Evolutionary conservation across 169 alveolate genomes (phyloP), one percentile per base, ranked within the genome.

Genomic region (Pseudocohnilembus persalinus): DNA sequence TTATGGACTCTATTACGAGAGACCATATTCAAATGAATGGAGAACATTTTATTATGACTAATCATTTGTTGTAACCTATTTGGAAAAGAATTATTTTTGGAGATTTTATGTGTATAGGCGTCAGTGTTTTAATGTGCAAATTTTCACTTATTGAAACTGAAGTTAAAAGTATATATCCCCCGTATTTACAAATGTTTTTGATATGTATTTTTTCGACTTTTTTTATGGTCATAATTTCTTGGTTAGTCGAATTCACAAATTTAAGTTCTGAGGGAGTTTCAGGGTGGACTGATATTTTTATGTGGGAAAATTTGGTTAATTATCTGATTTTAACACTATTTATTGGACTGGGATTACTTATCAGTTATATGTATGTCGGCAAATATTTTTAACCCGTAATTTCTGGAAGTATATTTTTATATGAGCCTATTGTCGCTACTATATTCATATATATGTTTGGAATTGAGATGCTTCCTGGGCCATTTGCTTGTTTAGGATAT

Each of bases 401-500:
- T 28, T 77, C 82, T 0, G 82, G 73, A 28, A 77, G 82, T 77
- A 29, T 27, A 0, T 77, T 33, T n/a, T 29, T 77, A 1, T 77
- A 31, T 20, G 82, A 77, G 33, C 82, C 82, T 27, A 77, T 77
- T 27, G 82, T 77, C 0, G 82, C 82, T 1, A 77, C 82, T 11
- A 77, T 77, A 1, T n/a, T 77, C 4, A 77, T 77, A 31, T 77
- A 32, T 33, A 31, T 77, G 0, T 77, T 77, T 77, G 33, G 29
- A 6, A 33, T 77, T 1, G 73, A 77, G 33, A 33, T 77, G 34
- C 34, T 77, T 16, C 82, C 82, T 6, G 82, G 82, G 27, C 82
- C 82, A 26, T 77, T 77, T 33, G 82, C 82, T 0, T 77, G 82
- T 72, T 33, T 77, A 33, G 82, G 82, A 26, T 77, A 77, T 77